phyloP scores from a whole-genome alignment of 139 green algal genomes.

The Gonium pectorale region DNA sequence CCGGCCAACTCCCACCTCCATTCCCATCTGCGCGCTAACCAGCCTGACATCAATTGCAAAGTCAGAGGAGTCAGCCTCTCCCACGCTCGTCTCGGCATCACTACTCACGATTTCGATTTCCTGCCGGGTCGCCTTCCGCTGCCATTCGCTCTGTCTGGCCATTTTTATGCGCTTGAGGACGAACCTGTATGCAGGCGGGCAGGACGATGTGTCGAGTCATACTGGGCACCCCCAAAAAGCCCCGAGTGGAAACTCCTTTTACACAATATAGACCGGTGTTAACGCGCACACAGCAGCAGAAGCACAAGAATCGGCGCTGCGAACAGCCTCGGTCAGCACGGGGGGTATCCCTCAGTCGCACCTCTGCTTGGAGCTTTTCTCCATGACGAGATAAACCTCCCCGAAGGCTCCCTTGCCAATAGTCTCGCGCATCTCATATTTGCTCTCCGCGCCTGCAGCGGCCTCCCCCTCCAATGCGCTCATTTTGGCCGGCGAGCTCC shows the following conservation, averaged over 20 bases:
- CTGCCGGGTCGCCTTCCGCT: constrained; percentile 62
- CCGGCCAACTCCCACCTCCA: no score
- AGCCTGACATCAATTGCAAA: background rate
- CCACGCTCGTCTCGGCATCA: no score
- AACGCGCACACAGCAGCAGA: no score
- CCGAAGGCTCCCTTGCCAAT: constrained; percentile 73
- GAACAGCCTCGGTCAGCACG: background rate
- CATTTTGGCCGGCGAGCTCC: no score
- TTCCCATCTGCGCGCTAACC: no score
- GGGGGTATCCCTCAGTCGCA: background rate
- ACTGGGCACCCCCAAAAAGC: background rate
- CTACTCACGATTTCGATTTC: constrained; percentile 70
- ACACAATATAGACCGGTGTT: no score
- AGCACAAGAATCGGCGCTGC: background rate
- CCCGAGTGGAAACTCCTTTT: background rate
- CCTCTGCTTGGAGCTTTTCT: constrained; percentile 55
- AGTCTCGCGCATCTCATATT: constrained; percentile 60
- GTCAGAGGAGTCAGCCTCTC: background rate
- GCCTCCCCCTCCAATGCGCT: no score
- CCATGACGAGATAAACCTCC: constrained; percentile 52
- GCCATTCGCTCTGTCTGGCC: constrained; percentile 70
- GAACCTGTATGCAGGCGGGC: constrained; percentile 47
- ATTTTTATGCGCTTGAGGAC: constrained; percentile 73
- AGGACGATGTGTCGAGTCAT: no score
- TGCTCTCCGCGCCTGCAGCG: no score